phyloP scores from a whole-genome alignment of 192 early-diverging fungal species.

The Phlyctochytrium bullatum region DNA sequence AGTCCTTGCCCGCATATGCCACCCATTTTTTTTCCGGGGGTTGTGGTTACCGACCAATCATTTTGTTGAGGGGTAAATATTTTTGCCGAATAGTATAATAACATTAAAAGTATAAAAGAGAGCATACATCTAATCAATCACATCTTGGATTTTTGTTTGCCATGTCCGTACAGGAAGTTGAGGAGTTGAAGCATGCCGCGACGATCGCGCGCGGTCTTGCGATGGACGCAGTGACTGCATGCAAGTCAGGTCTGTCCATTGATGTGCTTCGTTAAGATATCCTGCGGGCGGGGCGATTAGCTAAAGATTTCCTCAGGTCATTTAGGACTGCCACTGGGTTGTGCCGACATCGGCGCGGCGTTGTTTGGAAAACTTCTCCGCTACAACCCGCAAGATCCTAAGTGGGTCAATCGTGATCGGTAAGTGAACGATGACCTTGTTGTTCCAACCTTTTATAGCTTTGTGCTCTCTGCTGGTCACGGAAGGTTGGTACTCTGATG shows the following conservation, averaged over 20 bases:
- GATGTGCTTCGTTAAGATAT: neutral
- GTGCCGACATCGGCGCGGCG: conserved; percentile 89
- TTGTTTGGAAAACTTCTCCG: conserved; percentile 83
- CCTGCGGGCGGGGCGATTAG: neutral
- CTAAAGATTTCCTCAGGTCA: conserved; percentile 61
- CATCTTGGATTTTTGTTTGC: too few relatives aligned
- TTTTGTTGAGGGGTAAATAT: too few relatives aligned
- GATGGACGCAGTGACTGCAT: conserved; percentile 23
- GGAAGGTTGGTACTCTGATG: conserved; percentile 32
- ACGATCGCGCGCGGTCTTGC: conserved; percentile 30
- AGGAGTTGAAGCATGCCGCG: conserved; percentile 21
- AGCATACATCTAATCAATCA: too few relatives aligned
- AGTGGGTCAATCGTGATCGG: conserved; percentile 94
- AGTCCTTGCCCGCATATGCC: too few relatives aligned
- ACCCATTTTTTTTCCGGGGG: too few relatives aligned
- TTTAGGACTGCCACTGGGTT: conserved; percentile 97
- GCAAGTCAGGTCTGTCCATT: conserved; percentile 23
- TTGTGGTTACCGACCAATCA: too few relatives aligned
- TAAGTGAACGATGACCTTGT: conserved; percentile 5
- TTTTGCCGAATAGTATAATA: too few relatives aligned
- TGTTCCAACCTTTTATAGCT: conserved; percentile 30
- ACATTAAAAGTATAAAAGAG: too few relatives aligned
- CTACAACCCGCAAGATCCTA: conserved; percentile 82
- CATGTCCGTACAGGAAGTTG: too few relatives aligned
- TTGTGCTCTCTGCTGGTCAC: conserved; percentile 97